phyloP scores from a whole-genome alignment of 495 filamentous ascomycete genomes.

The Penicillium crystallinum region DNA sequence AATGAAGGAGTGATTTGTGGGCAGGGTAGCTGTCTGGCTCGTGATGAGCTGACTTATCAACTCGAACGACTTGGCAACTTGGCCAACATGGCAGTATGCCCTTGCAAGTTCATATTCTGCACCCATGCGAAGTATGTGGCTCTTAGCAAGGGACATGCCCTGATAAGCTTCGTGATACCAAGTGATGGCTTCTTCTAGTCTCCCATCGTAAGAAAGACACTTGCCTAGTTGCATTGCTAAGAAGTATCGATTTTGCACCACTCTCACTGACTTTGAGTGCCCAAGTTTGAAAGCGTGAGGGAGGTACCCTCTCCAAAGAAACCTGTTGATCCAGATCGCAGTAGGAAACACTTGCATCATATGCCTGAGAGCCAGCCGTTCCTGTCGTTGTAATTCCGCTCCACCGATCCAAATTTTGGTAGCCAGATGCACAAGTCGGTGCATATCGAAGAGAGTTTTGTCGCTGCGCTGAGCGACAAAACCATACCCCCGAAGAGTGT shows the following conservation, averaged over 20 bases:
- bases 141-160: background rate
- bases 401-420: conserved; percentile 26
- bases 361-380: no score
- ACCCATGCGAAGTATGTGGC: background rate
- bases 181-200: no score
- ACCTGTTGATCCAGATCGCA: no score
- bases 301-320: no score
- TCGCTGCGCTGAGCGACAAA: conserved; percentile 21
- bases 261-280: no score
- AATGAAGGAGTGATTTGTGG: no score
- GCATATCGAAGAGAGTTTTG: conserved; percentile 11
- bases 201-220: no score
- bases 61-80: background rate
- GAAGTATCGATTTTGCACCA: background rate
- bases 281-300: no score
- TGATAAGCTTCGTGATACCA: background rate
- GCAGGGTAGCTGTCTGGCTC: no score
- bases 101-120: background rate
- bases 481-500: conserved; percentile 15
- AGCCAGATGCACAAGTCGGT: conserved; percentile 35
- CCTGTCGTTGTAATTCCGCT: no score
- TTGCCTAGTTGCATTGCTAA: background rate
- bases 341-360: no score
- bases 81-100: background rate
- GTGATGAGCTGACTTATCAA: background rate